phyloP scores from a whole-genome alignment of 768 basidiomycete genomes.

The Pholiota microspora region DNA sequence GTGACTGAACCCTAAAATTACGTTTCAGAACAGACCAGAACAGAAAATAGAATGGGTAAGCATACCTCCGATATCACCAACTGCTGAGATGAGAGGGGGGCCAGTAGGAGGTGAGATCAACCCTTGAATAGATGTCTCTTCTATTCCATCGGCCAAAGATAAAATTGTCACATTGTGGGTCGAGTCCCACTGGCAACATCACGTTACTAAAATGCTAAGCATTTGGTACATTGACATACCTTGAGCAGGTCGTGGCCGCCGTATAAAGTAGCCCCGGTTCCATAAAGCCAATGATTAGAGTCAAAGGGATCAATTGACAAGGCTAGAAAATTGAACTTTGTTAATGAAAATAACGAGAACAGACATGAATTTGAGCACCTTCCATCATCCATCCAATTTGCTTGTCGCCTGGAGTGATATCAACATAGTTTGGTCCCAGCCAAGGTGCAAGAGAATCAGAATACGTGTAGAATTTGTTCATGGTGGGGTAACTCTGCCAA shows the following conservation, averaged over 20 bases:
- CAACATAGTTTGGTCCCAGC: constrained; percentile 49
- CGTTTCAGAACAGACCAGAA: neutral
- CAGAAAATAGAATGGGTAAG: neutral
- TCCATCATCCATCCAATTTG: constrained; percentile 79
- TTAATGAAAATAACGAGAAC: neutral
- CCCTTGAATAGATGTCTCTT: constrained; percentile 57
- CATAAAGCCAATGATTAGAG: constrained; percentile 68
- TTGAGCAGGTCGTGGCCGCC: constrained; percentile 55
- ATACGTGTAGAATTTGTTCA: constrained; percentile 54
- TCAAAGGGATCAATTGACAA: constrained; percentile 65
- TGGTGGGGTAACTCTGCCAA: constrained; percentile 45
- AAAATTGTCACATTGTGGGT: constrained; percentile 56
- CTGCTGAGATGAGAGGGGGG: constrained; percentile 52
- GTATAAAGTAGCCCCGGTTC: constrained; percentile 65
- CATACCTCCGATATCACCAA: constrained; percentile 53
- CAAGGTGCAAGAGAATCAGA: constrained; percentile 57
- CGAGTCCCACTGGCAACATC: constrained; percentile 50
- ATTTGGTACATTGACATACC: constrained; percentile 16
- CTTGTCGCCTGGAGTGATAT: constrained; percentile 39
- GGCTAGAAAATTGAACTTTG: constrained; percentile 25
- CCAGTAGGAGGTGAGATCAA: constrained; percentile 64
- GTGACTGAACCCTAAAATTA: constrained; percentile 44
- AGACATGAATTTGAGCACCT: constrained; percentile 25
- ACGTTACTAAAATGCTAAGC: neutral
- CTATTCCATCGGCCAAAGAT: constrained; percentile 62